Evolutionary conservation across 2,329 filamentous ascomycete species (phyloP), one percentile per base, ranked within the genome.

Genomic region (Scedosporium aurantiacum): DNA sequence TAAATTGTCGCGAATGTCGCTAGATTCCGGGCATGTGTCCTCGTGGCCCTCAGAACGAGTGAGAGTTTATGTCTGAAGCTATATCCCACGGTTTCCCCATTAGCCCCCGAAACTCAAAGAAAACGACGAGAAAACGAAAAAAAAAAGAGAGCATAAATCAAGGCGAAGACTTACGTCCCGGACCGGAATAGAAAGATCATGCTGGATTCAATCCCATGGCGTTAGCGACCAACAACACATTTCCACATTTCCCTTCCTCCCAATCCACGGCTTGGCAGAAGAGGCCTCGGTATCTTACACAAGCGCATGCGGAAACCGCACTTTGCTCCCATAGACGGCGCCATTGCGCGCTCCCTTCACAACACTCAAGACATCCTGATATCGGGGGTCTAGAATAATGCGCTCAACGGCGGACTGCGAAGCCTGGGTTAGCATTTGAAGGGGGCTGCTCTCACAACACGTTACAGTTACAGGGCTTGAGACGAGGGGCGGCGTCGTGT

Each of bases 111-210:
- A 25, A 43, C 37, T 7, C 55, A 7, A 10, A 58, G 58, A 37
- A 32, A 45, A 28, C 18, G 16, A 6, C 40, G 23, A 18, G 21
- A 23, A 5, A 32, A 14, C 32, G 37, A 21, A 47, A 32, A 28
- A 40, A 28, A 7, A 45, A 14, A 12, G 28, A 45, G n/a, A n/a
- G n/a, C n/a, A 5, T 40, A n/a, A 6, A 54, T 21, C 5, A 21
- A 12, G 32, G 41, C 60, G 63, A 62, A 52, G 16, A 80, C 84
- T 69, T 82, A 90, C 82, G 89, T 88, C 77, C 93, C 94, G 8
- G 88, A 91, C 67, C 94, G 90, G 79, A 99, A 99, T 67, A 99
- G 84, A 68, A 97, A 89, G 67, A 97, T 91, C 93, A 99, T 99
- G 59, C 89, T 91, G 68, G 25, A 25, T 60, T 60, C 28, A 23